phyloP scores from a whole-genome alignment of 139 green algal genomes.

The Asterochloris erici region DNA sequence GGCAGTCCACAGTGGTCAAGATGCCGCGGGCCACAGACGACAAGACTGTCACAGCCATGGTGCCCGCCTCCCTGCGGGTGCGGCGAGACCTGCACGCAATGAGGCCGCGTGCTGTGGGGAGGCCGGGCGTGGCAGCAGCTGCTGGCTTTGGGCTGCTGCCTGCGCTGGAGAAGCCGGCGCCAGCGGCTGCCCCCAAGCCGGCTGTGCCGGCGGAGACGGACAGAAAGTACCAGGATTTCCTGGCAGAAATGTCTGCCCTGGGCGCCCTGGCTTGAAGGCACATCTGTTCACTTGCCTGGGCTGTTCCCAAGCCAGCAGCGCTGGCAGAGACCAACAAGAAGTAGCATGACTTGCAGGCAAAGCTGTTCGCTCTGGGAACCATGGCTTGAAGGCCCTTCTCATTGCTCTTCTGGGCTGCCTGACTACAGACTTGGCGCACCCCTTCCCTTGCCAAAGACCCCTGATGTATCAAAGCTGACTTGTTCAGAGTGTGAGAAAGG shows the following conservation, averaged over 20 bases:
- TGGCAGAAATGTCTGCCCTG: slow-evolving; percentile 52
- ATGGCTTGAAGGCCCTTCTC: slow-evolving; percentile 17
- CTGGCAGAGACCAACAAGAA: slow-evolving; percentile 33
- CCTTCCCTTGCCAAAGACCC: too few relatives aligned
- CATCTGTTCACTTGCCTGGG: too few relatives aligned
- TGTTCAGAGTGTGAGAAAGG: too few relatives aligned
- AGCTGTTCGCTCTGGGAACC: slow-evolving; percentile 50
- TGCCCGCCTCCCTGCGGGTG: slow-evolving; percentile 68
- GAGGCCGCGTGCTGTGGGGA: not conserved
- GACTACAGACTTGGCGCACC: too few relatives aligned
- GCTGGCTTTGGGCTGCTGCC: slow-evolving; percentile 54
- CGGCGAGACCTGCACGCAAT: slow-evolving; percentile 35
- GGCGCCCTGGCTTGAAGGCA: slow-evolving; percentile 35
- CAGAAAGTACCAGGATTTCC: slow-evolving; percentile 54
- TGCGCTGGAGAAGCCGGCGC: not conserved
- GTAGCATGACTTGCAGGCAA: slow-evolving; percentile 56
- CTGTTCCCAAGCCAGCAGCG: not conserved
- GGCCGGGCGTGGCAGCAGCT: slow-evolving; percentile 12
- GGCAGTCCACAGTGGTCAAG: slow-evolving; percentile 68
- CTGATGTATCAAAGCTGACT: too few relatives aligned
- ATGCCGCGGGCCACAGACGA: slow-evolving; percentile 50
- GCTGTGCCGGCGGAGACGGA: slow-evolving; percentile 28
- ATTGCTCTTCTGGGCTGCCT: too few relatives aligned
- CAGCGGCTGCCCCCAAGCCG: slow-evolving; percentile 2
- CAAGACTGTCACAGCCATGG: slow-evolving; percentile 45